Conservation (phyloP, 345 rosid species). For the Linum usitatissimum region DNA sequence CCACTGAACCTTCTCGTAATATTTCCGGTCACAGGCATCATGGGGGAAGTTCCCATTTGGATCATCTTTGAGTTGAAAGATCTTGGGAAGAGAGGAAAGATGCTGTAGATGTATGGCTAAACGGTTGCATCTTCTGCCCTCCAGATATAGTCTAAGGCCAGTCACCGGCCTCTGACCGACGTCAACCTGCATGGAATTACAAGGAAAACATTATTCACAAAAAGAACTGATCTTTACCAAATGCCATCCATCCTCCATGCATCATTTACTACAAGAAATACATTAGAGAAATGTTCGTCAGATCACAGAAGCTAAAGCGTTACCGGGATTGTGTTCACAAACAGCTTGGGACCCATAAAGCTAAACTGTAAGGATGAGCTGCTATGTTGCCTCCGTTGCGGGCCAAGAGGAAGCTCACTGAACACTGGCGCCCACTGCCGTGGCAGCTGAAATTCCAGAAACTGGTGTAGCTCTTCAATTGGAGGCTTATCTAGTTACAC, state of each 20-base stretch:
- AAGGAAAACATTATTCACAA: neutral
- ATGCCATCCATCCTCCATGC: neutral
- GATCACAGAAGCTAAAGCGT: constrained; percentile 10
- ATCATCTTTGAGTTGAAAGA: constrained; percentile 68
- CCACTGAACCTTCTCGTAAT: constrained; percentile 88
- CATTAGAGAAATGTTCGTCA: neutral
- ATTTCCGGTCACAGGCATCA: constrained; percentile 51
- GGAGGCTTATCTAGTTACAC: constrained; percentile 76
- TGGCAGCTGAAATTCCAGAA: constrained; percentile 92
- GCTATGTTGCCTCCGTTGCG: constrained; percentile 65
- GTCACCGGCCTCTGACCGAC: constrained; percentile 93
- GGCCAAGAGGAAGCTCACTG: constrained; percentile 95
- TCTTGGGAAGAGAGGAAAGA: constrained; percentile 85
- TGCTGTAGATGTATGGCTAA: constrained; percentile 87
- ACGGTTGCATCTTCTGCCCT: constrained; percentile 78
- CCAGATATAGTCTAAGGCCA: constrained; percentile 89
- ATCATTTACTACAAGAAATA: neutral
- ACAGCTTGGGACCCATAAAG: constrained; percentile 86
- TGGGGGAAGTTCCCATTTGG: constrained; percentile 34
- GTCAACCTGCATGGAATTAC: constrained; percentile 50
- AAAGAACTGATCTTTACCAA: neutral
- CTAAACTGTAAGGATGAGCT: constrained; percentile 72
- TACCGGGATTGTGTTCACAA: constrained; percentile 72
- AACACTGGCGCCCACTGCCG: constrained; percentile 97
- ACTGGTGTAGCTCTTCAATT: constrained; percentile 81